Evolutionary conservation across 2,329 filamentous ascomycete species (phyloP), one percentile per base, ranked within the genome.

Genomic region (Trichoderma guizhouense): DNA sequence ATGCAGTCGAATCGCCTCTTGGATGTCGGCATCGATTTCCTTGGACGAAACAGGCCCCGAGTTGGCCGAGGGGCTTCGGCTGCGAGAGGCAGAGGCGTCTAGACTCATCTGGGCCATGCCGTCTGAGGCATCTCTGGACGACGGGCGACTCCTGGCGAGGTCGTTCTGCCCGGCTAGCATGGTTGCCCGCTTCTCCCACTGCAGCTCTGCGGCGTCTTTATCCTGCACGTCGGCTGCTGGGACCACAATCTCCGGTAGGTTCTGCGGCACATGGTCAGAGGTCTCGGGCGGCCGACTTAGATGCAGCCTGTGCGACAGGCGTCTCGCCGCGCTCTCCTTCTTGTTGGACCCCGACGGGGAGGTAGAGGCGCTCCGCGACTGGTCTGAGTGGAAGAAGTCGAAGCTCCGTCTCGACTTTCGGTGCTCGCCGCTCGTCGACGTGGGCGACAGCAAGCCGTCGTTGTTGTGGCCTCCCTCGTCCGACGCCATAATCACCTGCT

Each of bases 161-260:
- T 87, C 86, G 76, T 87, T 90, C 75, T 87, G 86, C 76, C 88
- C 88, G 36, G 93, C 95, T 75, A 98, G 85, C 72, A 97, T 89
- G n/a, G 95, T 98, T 32, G 96, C 96, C 73, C 95, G 88, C 84
- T 93, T 91, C 86, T 98, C 96, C 96, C 96, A 99, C 82, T 92
- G 88, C 72, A 89, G 89, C 84, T 97, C 92, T 73, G 80, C 78
- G 57, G 77, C 80, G 60, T 83, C 82, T 72, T 85, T 83, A 39
- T 84, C 84, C 71, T 83, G 79, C 74, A 83, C 80, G 77, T 84
- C 82, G 74, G 74, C 80, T 80, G 74, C 80, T 80, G 75, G 83
- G 79, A 78, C 79, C 65, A 86, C 83, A 71, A 97, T 93, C 73
- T 91, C 91, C 26, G 95, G 95, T 67, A 98, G 86, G 82, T 97